Conservation (phyloP, 331 rosid genomes). For the Quercus phellos region DNA sequence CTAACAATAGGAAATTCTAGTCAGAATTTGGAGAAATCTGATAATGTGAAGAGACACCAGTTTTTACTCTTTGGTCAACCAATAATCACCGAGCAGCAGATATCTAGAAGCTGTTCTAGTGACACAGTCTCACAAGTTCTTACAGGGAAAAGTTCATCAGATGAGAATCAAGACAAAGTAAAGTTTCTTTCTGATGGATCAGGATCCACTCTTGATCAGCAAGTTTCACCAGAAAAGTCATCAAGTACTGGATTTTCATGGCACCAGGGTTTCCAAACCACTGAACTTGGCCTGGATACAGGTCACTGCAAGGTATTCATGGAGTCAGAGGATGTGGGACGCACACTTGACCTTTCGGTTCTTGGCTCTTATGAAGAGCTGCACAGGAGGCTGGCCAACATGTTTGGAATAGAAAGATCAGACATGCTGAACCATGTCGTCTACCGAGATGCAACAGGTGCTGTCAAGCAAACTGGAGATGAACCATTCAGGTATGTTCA, state of each 20-base stretch:
- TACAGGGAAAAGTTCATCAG: conserved; percentile 20
- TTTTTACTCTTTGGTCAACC: conserved; percentile 94
- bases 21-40: conserved; percentile 62
- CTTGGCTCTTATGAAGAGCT: conserved; percentile 82
- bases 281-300: conserved; percentile 49
- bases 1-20: conserved; percentile 63
- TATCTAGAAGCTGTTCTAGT: conserved; percentile 43
- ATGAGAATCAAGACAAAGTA: conserved; percentile 31
- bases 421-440: conserved; percentile 63
- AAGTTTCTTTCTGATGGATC: conserved; percentile 43
- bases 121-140: conserved; percentile 36
- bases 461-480: conserved; percentile 71
- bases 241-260: conserved; percentile 47
- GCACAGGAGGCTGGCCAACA: conserved; percentile 58
- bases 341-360: conserved; percentile 64
- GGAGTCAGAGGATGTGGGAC: conserved; percentile 92
- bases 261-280: conserved; percentile 29
- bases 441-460: conserved; percentile 70
- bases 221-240: conserved; percentile 47
- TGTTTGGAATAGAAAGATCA: conserved; percentile 81
- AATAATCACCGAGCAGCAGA: conserved; percentile 88
- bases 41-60: conserved; percentile 60
- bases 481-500: conserved; percentile 76
- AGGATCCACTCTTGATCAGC: conserved; percentile 34
- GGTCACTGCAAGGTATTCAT: conserved; percentile 95